Evolutionary conservation across 176 grass and related monocot species (phyloP), one percentile per base, ranked within the genome.

Genomic region (Stipa capillata): DNA sequence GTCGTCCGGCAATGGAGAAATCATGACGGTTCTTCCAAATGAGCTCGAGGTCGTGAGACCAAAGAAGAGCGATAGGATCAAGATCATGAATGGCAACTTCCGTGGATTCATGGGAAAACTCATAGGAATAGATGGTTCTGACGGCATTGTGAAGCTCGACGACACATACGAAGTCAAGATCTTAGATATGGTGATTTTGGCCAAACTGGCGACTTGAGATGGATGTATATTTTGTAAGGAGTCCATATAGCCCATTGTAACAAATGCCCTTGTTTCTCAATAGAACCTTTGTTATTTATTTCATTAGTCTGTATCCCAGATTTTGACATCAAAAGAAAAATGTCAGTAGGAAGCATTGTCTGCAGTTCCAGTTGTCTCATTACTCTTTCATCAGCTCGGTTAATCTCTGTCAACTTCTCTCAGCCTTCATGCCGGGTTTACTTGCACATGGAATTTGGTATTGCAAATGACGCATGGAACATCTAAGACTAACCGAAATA

Each of bases 151-250:
- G 40, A 98, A 93, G 57, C 89, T 98, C 0, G 96, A 98, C 20
- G 96, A 94, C 53, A 94, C 96, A 43, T 93, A 89, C 20, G 96
- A 94, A 47, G 96, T 98, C 6, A 98, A 98, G 79, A 98, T 98
- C 69, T 91, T 98, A 79, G 96, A 98, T 73, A 89, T 98, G 87
- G 87, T 86, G 74, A 86, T 92, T 90, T 87, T 98, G 42, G 96
- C 96, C 41, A 98, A 94, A 73, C 66, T 92, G 68, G 87, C 93
- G 15, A 82, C 69, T 16, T 88, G 81, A 90, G 73, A 74, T 79
- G 70, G 28, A 80, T 85, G 57, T 89, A 85, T 82, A 89, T 89
- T 80, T 60, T 65, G 36, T 81, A 74, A 69, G 37, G 12, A 57
- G 65, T 58, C 12, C 87, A 63, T 62, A 85, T 67, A 85, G 72